These are phyloP conservation scores for Chrysoporthe puriensis DNA, from an alignment of 2,329 filamentous ascomycete species.

Conservation along the genomic window DNA sequence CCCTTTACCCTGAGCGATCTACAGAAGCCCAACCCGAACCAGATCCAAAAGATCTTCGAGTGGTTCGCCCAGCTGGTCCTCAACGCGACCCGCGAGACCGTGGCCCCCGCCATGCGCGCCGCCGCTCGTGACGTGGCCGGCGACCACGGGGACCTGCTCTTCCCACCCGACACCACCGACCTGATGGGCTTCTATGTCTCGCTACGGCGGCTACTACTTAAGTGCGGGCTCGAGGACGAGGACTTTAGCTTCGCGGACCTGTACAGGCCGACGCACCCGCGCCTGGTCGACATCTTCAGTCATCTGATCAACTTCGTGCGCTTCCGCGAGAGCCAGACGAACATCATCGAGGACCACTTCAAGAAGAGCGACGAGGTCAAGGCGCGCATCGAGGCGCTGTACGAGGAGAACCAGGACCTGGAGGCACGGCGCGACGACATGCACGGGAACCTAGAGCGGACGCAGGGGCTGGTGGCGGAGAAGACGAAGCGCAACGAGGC, in stretches of 20 bases:
- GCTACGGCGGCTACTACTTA: slow-evolving; percentile 75
- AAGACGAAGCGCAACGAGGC: slow-evolving; percentile 87
- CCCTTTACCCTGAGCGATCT: slow-evolving; percentile 85
- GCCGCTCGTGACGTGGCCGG: slow-evolving; percentile 86
- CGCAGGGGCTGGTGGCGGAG: slow-evolving; percentile 80
- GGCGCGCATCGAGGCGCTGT: slow-evolving; percentile 82
- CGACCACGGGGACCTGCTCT: slow-evolving; percentile 73
- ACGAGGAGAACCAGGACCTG: slow-evolving; percentile 84
- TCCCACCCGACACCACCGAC: slow-evolving; percentile 87
- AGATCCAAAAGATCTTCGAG: slow-evolving; percentile 97
- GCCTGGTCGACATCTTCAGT: slow-evolving; percentile 92
- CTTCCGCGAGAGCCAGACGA: slow-evolving; percentile 90
- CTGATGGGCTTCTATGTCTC: slow-evolving; percentile 95
- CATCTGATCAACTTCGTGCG: slow-evolving; percentile 99
- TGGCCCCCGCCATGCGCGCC: slow-evolving; percentile 93
- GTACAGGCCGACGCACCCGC: slow-evolving; percentile 86
- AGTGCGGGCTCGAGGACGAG: slow-evolving; percentile 88
- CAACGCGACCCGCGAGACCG: slow-evolving; percentile 89
- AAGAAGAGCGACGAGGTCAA: slow-evolving; percentile 89
- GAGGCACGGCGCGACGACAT: slow-evolving; percentile 80
- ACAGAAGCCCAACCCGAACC: slow-evolving; percentile 89
- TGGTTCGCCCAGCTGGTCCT: slow-evolving; percentile 95
- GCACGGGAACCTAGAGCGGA: slow-evolving; percentile 75
- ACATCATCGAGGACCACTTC: slow-evolving; percentile 89
- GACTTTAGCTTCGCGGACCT: slow-evolving; percentile 95